phyloP scores from a whole-genome alignment of 2,329 filamentous ascomycete genomes.

The Apiospora kogelbergensis region DNA sequence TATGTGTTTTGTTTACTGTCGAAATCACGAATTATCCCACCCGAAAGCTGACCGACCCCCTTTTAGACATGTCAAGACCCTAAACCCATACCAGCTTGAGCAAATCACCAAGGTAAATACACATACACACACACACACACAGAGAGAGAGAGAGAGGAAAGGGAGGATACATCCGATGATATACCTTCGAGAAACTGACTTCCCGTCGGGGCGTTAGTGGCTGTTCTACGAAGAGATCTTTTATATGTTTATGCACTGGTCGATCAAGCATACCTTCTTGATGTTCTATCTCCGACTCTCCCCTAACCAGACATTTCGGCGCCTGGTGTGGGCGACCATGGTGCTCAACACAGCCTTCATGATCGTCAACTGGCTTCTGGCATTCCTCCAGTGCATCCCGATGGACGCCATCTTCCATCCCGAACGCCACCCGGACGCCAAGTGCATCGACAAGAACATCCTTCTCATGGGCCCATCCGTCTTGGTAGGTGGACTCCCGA shows the following conservation, averaged over 20 bases:
- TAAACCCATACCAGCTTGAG: too few species aligned
- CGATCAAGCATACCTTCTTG: slow-evolving; percentile 33
- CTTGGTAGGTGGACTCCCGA: neutral
- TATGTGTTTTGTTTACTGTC: too few species aligned
- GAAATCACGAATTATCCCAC: too few species aligned
- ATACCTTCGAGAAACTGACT: too few species aligned
- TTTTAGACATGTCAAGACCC: too few species aligned
- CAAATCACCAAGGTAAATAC: too few species aligned
- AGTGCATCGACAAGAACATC: slow-evolving; percentile 19
- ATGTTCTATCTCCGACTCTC: slow-evolving; percentile 34
- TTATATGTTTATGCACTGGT: slow-evolving; percentile 31
- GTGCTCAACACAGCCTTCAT: slow-evolving; percentile 23
- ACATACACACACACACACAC: too few species aligned
- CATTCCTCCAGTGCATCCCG: slow-evolving; percentile 31
- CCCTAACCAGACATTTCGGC: slow-evolving; percentile 23
- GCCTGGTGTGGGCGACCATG: slow-evolving; percentile 25
- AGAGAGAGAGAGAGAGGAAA: too few species aligned
- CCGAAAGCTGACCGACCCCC: too few species aligned
- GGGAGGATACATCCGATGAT: too few species aligned
- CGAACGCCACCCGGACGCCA: slow-evolving; percentile 22
- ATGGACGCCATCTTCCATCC: slow-evolving; percentile 30
- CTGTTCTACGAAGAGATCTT: slow-evolving; percentile 32
- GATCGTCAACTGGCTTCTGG: slow-evolving; percentile 28
- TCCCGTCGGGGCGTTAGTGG: too few species aligned
- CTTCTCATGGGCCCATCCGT: neutral